Evolutionary conservation across 2,329 filamentous ascomycete genomes (phyloP), one percentile per base, ranked within the genome.

Genomic region (Leptodontidium sp.): DNA sequence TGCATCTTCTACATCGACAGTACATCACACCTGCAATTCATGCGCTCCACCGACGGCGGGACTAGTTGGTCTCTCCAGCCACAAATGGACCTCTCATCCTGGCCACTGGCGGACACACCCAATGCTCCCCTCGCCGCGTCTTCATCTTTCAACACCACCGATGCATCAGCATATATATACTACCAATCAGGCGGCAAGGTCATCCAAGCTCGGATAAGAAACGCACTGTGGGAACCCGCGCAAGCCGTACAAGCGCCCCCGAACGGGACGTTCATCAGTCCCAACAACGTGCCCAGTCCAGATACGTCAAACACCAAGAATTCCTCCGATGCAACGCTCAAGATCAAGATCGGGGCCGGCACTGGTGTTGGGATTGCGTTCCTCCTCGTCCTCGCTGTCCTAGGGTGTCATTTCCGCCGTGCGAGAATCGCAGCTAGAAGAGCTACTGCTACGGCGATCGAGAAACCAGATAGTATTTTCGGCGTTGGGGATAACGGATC

Each of bases 1-100:
- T 53, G 32, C 35, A 38, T 64, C 49, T 64, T 64, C 49, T 64
- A 64, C 61, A 64, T 64, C 61, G 61, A 64, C 35, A 26, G 5
- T 7, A 45, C 17, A 17, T 32, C 32, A 0, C 35, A 45, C 21
- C 35, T 64, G 0, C 61, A 64, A 32, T 55, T 53, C 26, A 12
- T 64, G 8, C 61, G 61, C 35, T 53, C 61, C 49, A 45, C 43
- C 14, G 35, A 64, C 35, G 11, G 32, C 15, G 61, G 49, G 0
- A 2, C 5, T 6, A 55, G 8, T 11, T 64, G 49, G 49, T 26
- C n/a, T 3, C 32, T 43, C 4, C 61, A 64, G 32, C 61, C 61
- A 43, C 26, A 17, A 14, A 40, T 29, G 49, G 52, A 26, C 12
- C 14, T 40, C 21, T 17, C 32, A 6, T 14, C 12, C 21, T 64